Evolutionary conservation across 2,329 filamentous ascomycete species (phyloP).

Genomic region (Cryphonectria japonica): DNA sequence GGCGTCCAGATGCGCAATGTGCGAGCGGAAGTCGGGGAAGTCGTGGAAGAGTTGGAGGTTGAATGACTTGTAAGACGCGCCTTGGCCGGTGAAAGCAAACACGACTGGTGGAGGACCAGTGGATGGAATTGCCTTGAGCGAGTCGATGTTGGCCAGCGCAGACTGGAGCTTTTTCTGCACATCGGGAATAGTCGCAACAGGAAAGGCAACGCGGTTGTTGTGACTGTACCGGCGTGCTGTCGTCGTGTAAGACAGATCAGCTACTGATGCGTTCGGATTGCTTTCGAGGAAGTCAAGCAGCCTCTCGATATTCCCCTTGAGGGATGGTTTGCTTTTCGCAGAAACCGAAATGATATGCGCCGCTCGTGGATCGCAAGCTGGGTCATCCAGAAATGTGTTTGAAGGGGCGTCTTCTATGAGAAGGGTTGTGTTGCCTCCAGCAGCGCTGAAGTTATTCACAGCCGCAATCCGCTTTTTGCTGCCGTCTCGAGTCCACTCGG

Average conservation of each 20-base stretch:
- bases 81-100: constrained; percentile 53
- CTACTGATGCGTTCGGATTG: constrained; percentile 43
- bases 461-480: not conserved
- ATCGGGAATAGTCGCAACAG: constrained; percentile 33
- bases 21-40: constrained; percentile 38
- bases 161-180: constrained; percentile 33
- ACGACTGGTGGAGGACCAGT: constrained; percentile 35
- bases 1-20: constrained; percentile 40
- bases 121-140: constrained; percentile 32
- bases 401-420: constrained; percentile 7
- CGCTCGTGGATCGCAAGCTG: constrained; percentile 43
- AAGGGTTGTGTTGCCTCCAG: constrained; percentile 15
- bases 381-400: not conserved
- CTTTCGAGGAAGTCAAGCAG: constrained; percentile 45
- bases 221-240: constrained; percentile 51
- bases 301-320: constrained; percentile 47
- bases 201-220: constrained; percentile 36
- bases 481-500: not conserved
- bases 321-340: constrained; percentile 45
- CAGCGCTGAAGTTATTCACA: constrained; percentile 22
- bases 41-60: constrained; percentile 40
- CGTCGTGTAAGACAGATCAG: constrained; percentile 57
- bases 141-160: constrained; percentile 29
- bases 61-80: constrained; percentile 40
- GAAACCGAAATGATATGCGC: constrained; percentile 51